These are phyloP conservation scores for Mimosa bimucronata DNA, from an alignment of 306 rosid species.

Conservation along the genomic window DNA sequence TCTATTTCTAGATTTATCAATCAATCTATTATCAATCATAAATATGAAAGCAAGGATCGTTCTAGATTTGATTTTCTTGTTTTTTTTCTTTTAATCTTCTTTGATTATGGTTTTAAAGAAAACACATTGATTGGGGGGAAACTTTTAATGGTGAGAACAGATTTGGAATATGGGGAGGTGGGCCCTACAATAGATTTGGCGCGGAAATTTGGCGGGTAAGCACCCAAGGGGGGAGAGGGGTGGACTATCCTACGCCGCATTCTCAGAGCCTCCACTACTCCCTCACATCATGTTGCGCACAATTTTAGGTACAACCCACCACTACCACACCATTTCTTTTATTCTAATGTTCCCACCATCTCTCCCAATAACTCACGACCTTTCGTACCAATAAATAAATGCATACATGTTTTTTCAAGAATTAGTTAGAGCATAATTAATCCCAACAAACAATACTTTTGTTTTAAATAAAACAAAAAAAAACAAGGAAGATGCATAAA, in stretches of 20 bases:
- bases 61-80: no score
- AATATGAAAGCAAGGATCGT: no score
- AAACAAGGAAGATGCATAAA: not conserved
- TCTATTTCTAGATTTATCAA: not conserved
- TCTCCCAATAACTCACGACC: not conserved
- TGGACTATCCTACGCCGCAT: not conserved
- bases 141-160: not conserved
- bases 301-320: slow-evolving; percentile 30
- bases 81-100: no score
- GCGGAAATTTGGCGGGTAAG: slow-evolving; percentile 53
- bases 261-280: not conserved
- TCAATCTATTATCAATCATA: no score
- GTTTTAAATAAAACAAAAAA: not conserved
- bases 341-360: not conserved
- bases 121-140: not conserved
- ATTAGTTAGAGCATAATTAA: not conserved
- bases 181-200: slow-evolving; percentile 49
- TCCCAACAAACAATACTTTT: not conserved
- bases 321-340: not conserved
- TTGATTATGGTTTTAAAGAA: not conserved
- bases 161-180: not conserved
- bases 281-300: slow-evolving; percentile 32
- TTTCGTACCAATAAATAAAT: not conserved
- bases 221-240: not conserved
- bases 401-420: not conserved